These are phyloP conservation scores for Amphicarpaea edgeworthii DNA, from an alignment of 306 rosid genomes.

Conservation along the genomic window DNA sequence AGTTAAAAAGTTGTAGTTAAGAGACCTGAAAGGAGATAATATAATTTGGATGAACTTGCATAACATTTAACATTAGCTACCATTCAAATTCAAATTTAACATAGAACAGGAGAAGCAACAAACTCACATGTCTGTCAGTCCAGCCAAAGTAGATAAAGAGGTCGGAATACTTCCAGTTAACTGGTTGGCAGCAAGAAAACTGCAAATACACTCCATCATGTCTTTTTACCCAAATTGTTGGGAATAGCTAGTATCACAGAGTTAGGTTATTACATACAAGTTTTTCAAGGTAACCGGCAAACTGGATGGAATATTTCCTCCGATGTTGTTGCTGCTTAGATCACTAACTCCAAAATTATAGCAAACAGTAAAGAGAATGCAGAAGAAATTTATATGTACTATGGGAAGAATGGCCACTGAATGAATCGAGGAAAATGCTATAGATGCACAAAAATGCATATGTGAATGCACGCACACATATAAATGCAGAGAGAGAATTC, in stretches of 20 bases:
- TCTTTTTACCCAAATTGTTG: slow-evolving; percentile 43
- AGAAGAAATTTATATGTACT: slow-evolving; percentile 1
- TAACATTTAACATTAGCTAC: slow-evolving; percentile 16
- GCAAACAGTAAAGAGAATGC: slow-evolving; percentile 37
- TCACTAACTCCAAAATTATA: slow-evolving; percentile 66
- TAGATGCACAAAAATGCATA: slow-evolving; percentile 10
- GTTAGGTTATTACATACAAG: slow-evolving; percentile 65
- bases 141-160: slow-evolving; percentile 71
- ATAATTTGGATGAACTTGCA: slow-evolving; percentile 34
- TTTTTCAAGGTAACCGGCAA: slow-evolving; percentile 79
- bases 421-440: slow-evolving; percentile 28
- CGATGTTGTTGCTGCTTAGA: slow-evolving; percentile 92
- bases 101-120: slow-evolving; percentile 39
- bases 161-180: slow-evolving; percentile 86
- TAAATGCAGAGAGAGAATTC: slow-evolving; percentile 32
- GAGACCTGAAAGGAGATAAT: slow-evolving; percentile 82
- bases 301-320: slow-evolving; percentile 87
- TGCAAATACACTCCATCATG: slow-evolving; percentile 62
- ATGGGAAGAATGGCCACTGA: slow-evolving; percentile 23
- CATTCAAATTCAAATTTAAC: slow-evolving; percentile 5
- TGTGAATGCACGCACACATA: background rate
- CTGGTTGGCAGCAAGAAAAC: slow-evolving; percentile 94
- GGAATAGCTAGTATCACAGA: slow-evolving; percentile 37
- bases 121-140: slow-evolving; percentile 79
- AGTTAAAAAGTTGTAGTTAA: slow-evolving; percentile 70